Base-by-base conservation (phyloP, 305 asterid genomes). In the Rubia balearica region DNA sequence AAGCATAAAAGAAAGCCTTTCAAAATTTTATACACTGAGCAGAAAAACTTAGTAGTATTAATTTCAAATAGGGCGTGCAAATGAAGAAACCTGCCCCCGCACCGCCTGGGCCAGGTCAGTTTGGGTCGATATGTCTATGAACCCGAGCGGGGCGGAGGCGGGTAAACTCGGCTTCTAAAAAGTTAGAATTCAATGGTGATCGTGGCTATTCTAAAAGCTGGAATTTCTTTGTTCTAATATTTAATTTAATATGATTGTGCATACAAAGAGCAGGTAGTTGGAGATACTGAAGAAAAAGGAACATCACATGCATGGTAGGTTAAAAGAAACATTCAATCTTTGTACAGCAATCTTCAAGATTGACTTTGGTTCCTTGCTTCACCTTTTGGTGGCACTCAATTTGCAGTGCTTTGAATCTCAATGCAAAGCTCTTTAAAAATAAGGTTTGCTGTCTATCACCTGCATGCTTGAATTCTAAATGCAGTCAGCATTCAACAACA, bases 371-470 rank as follows among this genome's bases (percentile, higher is more conserved):
- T 12, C 30, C n/a, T 6, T 38, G 68, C 49, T 38, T 17, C 66
- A 33, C 27, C 65, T 62, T 48, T 36, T 21, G 45, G 57, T 11
- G 7, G 36, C 45, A 42, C 17, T 48, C 36, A 17, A 24, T 61
- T 27, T 71, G 70, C 64, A 63, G 30, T 36, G 16, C 43, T 36
- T 72, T 21, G 46, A 30, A 51, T 40, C 41, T 27, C 67, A 40
- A 41, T 21, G 17, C 66, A 57, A 6, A 10, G 0, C 0, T 55
- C 27, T 24, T 8, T 7, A 13, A 71, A 8, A 46, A 46, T 14
- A 30, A 61, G 64, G 17, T 7, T 62, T 64, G 13, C 55, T 12
- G 0, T 33, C 46, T 63, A 41, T 42, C 45, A 38, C 49, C 43
- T 51, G 69, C 69, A 1, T 45, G 11, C 46, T 62, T 36, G 48